Base-by-base conservation (phyloP, 495 filamentous ascomycete genomes). In the Tetracladium setigerum region DNA sequence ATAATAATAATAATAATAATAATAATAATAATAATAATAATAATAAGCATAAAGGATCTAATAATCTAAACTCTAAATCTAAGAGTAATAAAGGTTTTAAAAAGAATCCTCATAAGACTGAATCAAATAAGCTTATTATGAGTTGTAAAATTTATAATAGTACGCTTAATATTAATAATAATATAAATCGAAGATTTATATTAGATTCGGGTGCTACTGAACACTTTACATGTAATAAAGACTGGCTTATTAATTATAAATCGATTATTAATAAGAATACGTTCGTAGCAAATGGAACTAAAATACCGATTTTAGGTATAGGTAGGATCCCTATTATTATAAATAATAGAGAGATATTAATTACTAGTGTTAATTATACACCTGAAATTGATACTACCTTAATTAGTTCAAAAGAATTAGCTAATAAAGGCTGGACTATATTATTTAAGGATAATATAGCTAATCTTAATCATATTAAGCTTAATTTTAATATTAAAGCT, bases 201-300 rank as follows among this genome's bases (percentile, higher is more conserved):
- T 14, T 49, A 34, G 46, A 49, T 22, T 49, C 38, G 1, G 36
- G 46, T 16, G 38, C 38, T 35, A 35, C 30, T 27, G 30, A 49
- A 15, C 16, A 49, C 17, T 49, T 34, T 49, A 49, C 38, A 9
- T 31, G 30, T 36, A 42, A 49, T 42, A 49, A 42, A 32, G 19
- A 49, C 7, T 49, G 27, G 46, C 31, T 49, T 16, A 8, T 49
- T 19, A 18, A 49, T 22, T 49, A 49, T 49, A 49, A 49, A 16
- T 11, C 17, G 1, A 31, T 43, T 35, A 10, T 15, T 49, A 49
- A 43, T 36, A 22, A 19, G 17, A 34, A 13, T 42, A 36, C 42
- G 8, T 17, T 30, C 1, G 17, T 49, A 31, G 39, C 46, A 4
- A 43, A 49, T 22, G 22, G 46, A 9, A 19, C 22, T 18, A 41